Conservation (phyloP, 805 yeast species). For the Lachancea thermotolerans region DNA sequence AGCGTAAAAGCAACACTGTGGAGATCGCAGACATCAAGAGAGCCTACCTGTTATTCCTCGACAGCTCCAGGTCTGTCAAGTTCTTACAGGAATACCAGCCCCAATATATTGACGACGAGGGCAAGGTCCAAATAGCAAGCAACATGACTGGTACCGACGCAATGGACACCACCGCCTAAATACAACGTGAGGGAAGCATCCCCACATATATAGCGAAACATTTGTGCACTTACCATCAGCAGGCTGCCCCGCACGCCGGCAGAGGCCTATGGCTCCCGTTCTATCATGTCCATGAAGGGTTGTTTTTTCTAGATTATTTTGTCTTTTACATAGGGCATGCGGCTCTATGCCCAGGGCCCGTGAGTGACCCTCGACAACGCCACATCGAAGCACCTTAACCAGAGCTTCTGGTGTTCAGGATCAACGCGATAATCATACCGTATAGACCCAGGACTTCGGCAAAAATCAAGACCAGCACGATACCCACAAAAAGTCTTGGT, state of each 20-base stretch:
- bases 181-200: not conserved
- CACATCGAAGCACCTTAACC: conserved; percentile 30
- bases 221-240: too few species aligned
- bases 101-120: conserved; percentile 73
- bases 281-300: not conserved
- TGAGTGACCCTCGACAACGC: not conserved
- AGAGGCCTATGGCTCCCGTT: too few species aligned
- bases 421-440: conserved; percentile 93
- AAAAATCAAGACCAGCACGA: conserved; percentile 80
- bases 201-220: not conserved
- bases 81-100: conserved; percentile 63
- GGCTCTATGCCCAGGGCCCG: too few species aligned
- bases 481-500: conserved; percentile 83
- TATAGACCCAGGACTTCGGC: conserved; percentile 87
- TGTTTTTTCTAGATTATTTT: not conserved
- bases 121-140: conserved; percentile 54
- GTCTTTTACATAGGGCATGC: not conserved
- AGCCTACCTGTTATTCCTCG: conserved; percentile 79
- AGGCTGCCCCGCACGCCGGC: too few species aligned
- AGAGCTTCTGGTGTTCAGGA: conserved; percentile 83
- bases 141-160: conserved; percentile 29
- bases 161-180: conserved; percentile 31
- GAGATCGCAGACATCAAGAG: conserved; percentile 82
- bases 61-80: conserved; percentile 82
- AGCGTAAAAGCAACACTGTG: conserved; percentile 61